Evolutionary conservation across 495 filamentous ascomycete genomes (phyloP), one percentile per base, ranked within the genome.

Genomic region (Penicillium silybi): DNA sequence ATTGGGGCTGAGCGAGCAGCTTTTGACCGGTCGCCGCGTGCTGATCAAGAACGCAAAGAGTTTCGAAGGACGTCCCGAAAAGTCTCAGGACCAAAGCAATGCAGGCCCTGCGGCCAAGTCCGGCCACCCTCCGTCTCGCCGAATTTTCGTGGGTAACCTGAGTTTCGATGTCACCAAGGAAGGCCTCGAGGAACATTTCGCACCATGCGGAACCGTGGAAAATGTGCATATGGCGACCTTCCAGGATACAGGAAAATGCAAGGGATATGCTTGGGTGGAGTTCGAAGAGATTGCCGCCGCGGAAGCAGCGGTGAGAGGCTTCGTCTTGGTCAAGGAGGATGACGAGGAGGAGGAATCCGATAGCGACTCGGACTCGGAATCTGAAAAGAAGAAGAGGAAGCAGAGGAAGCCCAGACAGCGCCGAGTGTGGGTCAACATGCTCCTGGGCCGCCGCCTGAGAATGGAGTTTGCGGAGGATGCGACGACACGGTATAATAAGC

Each of bases 211-310:
- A 37, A 79, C 83, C 42, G 78, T 99, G 48, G 71, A 76, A 29
- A 86, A 86, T 70, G 77, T 91, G 56, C 89, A 92, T 66, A 72
- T 96, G 41, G 95, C 95, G 2, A 96, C 92, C 0, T 99, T 99
- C 63, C 90, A 97, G 66, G 95, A 99, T 62, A 83, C 85, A 35
- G 95, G 93, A 22, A 97, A 97, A 73, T 97, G 95, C 75, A 97
- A 97, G 74, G 93, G 93, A 1, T 99, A 88, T 75, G 92, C 85
- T 17, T 97, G 93, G 88, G 83, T 97, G 42, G 85, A 86, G 35
- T 99, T 97, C 71, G 84, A 85, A 63, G 84, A 90, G 20, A 56
- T 89, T 16, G 84, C 87, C 17, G 80, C 85, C 0, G 90, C 88
- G 0, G 75, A 83, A 57, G 82, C 80, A 61, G 93, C 91, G 7